Evolutionary conservation across 140 eudicot genomes (phyloP).

Genomic region (Oenanthe javanica): DNA sequence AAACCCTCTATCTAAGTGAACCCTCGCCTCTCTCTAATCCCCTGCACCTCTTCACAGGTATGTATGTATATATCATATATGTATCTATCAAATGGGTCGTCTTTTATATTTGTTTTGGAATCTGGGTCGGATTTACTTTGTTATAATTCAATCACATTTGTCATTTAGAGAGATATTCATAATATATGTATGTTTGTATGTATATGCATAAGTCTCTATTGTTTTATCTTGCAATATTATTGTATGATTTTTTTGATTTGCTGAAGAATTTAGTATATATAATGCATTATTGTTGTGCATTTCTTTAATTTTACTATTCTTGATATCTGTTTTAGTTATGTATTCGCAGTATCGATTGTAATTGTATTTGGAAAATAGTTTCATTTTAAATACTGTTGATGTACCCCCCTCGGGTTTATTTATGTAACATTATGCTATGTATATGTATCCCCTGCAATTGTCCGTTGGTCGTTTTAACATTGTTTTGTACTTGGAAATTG

Average conservation of each 20-base stretch:
- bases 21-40: neutral
- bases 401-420: neutral
- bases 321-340: neutral
- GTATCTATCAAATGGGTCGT: neutral
- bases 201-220: neutral
- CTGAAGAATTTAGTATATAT: neutral
- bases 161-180: neutral
- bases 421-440: neutral
- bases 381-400: no score
- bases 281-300: neutral
- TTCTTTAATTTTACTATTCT: neutral
- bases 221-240: neutral
- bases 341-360: neutral
- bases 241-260: neutral
- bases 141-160: neutral
- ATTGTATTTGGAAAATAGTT: neutral
- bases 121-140: neutral
- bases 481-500: neutral
- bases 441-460: neutral
- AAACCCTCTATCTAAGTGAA: neutral
- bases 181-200: neutral
- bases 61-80: neutral
- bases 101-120: neutral
- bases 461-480: neutral
- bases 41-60: neutral